Base-by-base conservation (phyloP, 2,329 filamentous ascomycete species). In the Clonostachys solani region DNA sequence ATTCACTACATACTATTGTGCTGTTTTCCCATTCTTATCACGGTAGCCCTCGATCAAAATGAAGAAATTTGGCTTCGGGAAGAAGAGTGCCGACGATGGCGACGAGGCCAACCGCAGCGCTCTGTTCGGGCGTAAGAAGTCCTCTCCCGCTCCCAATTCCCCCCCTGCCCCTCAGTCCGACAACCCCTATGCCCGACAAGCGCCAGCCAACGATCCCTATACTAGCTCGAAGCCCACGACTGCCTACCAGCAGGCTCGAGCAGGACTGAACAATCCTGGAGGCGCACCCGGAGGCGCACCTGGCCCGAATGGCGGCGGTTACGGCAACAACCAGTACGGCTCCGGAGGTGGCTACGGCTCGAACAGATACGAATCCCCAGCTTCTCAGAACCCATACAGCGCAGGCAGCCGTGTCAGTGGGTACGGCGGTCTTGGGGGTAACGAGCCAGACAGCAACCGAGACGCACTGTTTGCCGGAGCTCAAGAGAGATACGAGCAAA, bases 381-480 rank as follows among this genome's bases (percentile, higher is more conserved):
- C 59, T 52, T 51, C 54, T 33, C 51, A 47, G 12, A 57, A 61
- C 15, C 52, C 65, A 10, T 52, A 62, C 33, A 60, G 60, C 37
- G 59, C 66, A 49, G 78, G 79, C 42, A 29, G 23, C 23, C 23
- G 23, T 29, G 23, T 29, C 23, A 29, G 23, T 10, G 81, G 81
- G 29, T 86, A 86, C 52, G 82, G 83, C 35, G 80, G 80, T 7
- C 66, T 85, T 48, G 80, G 78, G 42, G 71, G 68, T 50, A 64
- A 59, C 42, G 59, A 65, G 44, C 69, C 71, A 6, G 78, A 83
- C 47, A 67, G 66, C 49, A 77, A 83, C 52, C 75, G 84, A 38
- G 79, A 86, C 58, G 81, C 78, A 29, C 73, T 89, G 5, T 88
- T 89, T 50, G 54, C 78, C 10, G 76, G 76, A 42, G 81, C 80